Conservation (phyloP, 1,284 basidiomycete genomes). For the Puccinia novopanici region DNA sequence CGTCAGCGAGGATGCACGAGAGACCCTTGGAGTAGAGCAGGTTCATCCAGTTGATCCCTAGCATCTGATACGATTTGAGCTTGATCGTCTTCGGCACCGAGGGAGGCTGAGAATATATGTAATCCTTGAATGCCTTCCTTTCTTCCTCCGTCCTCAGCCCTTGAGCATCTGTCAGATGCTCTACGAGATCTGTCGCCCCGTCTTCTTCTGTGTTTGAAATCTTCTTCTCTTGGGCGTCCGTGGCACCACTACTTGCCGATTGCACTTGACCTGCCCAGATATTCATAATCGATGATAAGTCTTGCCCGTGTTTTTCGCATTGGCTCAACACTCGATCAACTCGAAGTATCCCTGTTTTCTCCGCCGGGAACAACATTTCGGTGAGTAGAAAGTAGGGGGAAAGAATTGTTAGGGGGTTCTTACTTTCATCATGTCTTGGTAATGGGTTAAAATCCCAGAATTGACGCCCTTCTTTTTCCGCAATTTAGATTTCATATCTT, state of each 20-base stretch:
- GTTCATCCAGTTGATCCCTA: conserved; percentile 97
- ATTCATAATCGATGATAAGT: conserved; percentile 69
- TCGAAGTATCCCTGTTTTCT: conserved; percentile 69
- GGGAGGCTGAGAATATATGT: conserved; percentile 74
- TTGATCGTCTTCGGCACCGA: conserved; percentile 70
- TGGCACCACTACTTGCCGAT: not conserved
- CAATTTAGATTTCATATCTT: conserved; percentile 76
- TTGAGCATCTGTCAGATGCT: conserved; percentile 59
- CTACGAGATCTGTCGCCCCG: conserved; percentile 60
- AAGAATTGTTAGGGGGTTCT: conserved; percentile 3
- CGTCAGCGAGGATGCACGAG: conserved; percentile 95
- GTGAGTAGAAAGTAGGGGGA: no score
- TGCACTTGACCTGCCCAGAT: conserved; percentile 67
- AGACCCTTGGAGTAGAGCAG: conserved; percentile 77
- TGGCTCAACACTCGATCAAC: conserved; percentile 86
- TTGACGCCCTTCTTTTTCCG: conserved; percentile 89
- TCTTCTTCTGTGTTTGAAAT: conserved; percentile 57
- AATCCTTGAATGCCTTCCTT: conserved; percentile 60
- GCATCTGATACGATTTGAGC: conserved; percentile 93
- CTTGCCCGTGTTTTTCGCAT: conserved; percentile 79
- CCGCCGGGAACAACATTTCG: no score
- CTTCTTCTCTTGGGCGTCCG: not conserved
- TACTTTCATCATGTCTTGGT: conserved; percentile 77
- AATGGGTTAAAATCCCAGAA: conserved; percentile 84
- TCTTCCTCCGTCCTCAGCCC: conserved; percentile 55